Evolutionary conservation across 1,139 yeast species (phyloP), one percentile per base, ranked within the genome.

Genomic region (Pichia sp.): DNA sequence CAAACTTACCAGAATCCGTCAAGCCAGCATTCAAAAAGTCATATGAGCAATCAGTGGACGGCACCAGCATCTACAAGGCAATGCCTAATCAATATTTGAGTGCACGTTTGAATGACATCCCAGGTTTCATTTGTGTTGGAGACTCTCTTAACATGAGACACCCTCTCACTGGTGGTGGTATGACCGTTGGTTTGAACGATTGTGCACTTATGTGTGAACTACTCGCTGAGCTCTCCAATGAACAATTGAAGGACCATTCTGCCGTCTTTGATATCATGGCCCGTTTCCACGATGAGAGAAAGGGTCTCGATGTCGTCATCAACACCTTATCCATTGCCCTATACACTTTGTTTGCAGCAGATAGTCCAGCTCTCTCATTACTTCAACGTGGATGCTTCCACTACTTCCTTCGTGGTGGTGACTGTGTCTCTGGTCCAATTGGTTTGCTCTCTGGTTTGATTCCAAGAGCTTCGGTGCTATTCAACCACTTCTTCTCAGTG

Each of bases 111-210:
- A 75, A 74, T 49, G 66, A 67, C 15, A 69, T 74, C 32, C 77
- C 77, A 13, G 99, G 99, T n/a, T 64, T 87, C 37, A 67, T 91
- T 29, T 69, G 91, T 50, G 58, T 91, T 32, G 99, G 99, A 28
- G 99, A 91, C 57, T 86, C 98, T 2, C 69, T 88, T 53, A 91
- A 91, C 59, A 91, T 91, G 96, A 74, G 99, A 56, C 99, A 91
- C 59, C 99, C 99, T 15, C 70, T 91, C 45, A 91, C 98, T 1
- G 99, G 99, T 31, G 98, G 98, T 41, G 99, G 99, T 42, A 91
- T 91, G 99, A 88, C 97, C 10, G 98, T 91, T 30, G 97, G 96
- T 1, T 67, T 93, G 44, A 83, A 78, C 55, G 99, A 91, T 56
- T 91, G 88, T 6, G 86, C 70, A 14, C 58, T 82, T 41, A 63